These are phyloP conservation scores for Saccharum spontaneum DNA, from an alignment of 176 grass and related monocot genomes.

Conservation along the genomic window DNA sequence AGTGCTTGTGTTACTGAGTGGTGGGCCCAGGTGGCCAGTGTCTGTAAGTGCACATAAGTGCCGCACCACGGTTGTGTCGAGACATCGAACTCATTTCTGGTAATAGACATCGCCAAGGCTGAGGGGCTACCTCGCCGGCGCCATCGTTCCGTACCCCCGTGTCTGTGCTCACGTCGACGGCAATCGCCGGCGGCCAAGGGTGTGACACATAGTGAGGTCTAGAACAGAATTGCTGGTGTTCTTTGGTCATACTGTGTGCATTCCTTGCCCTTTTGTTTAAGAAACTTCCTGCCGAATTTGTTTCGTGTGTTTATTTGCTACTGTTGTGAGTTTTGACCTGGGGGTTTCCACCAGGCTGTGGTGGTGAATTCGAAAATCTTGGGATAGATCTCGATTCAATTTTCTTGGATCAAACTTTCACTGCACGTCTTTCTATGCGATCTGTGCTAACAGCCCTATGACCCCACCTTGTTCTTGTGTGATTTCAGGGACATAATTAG, in stretches of 20 bases:
- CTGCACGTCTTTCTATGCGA: background rate
- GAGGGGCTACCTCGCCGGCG: too few relatives aligned
- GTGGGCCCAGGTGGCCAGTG: too few relatives aligned
- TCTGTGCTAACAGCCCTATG: background rate
- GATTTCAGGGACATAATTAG: slow-evolving; percentile 59
- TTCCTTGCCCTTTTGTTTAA: background rate
- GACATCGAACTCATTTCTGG: too few relatives aligned
- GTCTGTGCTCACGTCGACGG: too few relatives aligned
- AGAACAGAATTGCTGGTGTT: slow-evolving; percentile 1
- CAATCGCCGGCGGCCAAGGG: too few relatives aligned
- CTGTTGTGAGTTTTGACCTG: background rate
- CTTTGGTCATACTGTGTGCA: background rate
- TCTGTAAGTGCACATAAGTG: too few relatives aligned
- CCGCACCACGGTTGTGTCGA: too few relatives aligned
- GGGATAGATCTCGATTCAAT: background rate
- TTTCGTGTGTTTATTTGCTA: background rate
- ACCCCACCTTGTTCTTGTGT: slow-evolving; percentile 24
- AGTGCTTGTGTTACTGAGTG: too few relatives aligned
- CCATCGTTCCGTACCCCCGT: too few relatives aligned
- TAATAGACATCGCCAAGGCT: too few relatives aligned
- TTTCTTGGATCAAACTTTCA: background rate
- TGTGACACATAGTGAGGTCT: slow-evolving; percentile 15
- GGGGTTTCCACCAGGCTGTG: background rate
- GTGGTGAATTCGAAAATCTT: background rate
- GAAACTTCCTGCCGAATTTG: background rate